Conservation (phyloP, 1,284 basidiomycete genomes). For the Leccinum griseonigrum region DNA sequence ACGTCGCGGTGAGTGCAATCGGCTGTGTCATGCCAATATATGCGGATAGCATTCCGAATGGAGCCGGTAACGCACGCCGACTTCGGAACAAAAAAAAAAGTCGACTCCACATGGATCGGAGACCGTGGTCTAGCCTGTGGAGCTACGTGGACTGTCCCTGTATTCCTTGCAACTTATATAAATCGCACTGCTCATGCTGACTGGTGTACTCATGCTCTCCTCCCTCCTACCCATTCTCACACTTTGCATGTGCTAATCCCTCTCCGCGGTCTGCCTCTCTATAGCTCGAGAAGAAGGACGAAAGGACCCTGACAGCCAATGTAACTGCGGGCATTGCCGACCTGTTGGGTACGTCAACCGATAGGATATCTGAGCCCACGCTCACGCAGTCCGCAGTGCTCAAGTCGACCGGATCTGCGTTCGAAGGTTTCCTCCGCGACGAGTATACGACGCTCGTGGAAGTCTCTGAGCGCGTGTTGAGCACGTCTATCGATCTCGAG, state of each 20-base stretch:
- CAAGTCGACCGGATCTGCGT: slow-evolving; percentile 87
- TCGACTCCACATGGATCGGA: slow-evolving; percentile 19
- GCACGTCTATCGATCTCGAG: slow-evolving; percentile 73
- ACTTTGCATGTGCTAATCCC: background rate
- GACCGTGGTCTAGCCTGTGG: slow-evolving; percentile 22
- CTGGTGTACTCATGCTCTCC: background rate
- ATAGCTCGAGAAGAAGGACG: slow-evolving; percentile 60
- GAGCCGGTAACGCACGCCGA: slow-evolving; percentile 18
- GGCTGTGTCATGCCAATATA: background rate
- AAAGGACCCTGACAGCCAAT: slow-evolving; percentile 57
- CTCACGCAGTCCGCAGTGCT: slow-evolving; percentile 55
- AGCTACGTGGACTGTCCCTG: slow-evolving; percentile 11
- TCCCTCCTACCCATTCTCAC: background rate
- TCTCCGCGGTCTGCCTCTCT: slow-evolving; percentile 1
- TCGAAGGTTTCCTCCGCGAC: slow-evolving; percentile 81
- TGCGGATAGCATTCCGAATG: slow-evolving; percentile 11
- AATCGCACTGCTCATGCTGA: background rate
- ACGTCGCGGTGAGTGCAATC: slow-evolving; percentile 50
- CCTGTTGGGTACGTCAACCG: slow-evolving; percentile 60
- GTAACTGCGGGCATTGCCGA: slow-evolving; percentile 74
- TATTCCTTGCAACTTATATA: slow-evolving; percentile 14
- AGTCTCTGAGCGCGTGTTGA: slow-evolving; percentile 86
- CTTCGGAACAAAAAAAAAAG: slow-evolving; percentile 2
- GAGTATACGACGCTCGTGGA: slow-evolving; percentile 85
- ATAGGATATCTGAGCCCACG: background rate